Conservation (phyloP, 2,329 filamentous ascomycete species). For the Chrysosphaeria jannelii region DNA sequence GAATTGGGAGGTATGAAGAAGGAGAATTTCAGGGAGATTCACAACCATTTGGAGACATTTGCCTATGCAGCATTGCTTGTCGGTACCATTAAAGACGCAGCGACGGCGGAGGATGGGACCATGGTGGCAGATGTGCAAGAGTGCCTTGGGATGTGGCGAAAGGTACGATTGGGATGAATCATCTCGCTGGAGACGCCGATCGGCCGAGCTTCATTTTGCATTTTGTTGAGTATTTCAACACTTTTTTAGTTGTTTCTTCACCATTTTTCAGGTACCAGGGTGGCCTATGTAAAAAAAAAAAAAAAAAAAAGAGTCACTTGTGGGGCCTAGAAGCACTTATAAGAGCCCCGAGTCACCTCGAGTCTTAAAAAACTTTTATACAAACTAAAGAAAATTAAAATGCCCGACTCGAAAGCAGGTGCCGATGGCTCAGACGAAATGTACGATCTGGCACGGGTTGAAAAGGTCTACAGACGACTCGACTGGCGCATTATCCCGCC, state of each 20-base stretch:
- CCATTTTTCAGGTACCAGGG: not conserved
- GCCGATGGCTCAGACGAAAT: slow-evolving; percentile 1
- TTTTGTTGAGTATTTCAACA: slow-evolving; percentile 16
- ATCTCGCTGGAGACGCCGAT: slow-evolving; percentile 8
- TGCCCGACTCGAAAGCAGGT: not conserved
- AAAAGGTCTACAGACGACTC: slow-evolving; percentile 14
- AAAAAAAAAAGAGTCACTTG: not conserved
- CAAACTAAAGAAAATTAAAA: too few relatives aligned
- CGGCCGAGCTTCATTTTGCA: slow-evolving; percentile 15
- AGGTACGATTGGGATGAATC: slow-evolving; percentile 15
- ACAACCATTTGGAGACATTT: slow-evolving; percentile 13
- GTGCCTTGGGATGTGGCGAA: slow-evolving; percentile 21
- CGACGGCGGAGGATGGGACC: slow-evolving; percentile 15
- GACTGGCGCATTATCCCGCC: slow-evolving; percentile 31
- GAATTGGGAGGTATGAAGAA: slow-evolving; percentile 22
- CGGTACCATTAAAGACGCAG: slow-evolving; percentile 16
- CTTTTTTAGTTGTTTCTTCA: slow-evolving; percentile 7
- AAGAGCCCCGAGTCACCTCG: not conserved
- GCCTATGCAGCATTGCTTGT: slow-evolving; percentile 17
- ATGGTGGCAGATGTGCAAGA: slow-evolving; percentile 22
- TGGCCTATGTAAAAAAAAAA: slow-evolving; percentile 1
- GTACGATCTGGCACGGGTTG: slow-evolving; percentile 2
- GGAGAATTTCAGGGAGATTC: slow-evolving; percentile 12
- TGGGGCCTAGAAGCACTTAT: not conserved
- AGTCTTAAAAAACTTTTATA: not conserved